These are phyloP conservation scores for Astrothelium subdiscretum DNA, from an alignment of 495 filamentous ascomycete genomes.

Conservation along the genomic window DNA sequence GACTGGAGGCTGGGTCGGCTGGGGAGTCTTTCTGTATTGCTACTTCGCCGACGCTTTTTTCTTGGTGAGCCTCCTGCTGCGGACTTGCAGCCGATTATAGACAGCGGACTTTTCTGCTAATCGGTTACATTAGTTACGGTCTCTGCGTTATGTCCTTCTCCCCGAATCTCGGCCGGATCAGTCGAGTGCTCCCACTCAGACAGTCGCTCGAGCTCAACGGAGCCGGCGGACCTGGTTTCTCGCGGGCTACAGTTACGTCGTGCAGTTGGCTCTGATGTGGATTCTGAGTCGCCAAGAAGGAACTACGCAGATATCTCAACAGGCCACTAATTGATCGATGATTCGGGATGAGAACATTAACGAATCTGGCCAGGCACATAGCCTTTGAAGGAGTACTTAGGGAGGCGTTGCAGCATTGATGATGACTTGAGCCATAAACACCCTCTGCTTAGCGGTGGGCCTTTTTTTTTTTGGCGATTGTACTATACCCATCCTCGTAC, in stretches of 20 bases:
- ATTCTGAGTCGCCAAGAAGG: constrained; percentile 53
- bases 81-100: neutral
- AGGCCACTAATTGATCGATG: neutral
- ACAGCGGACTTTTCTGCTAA: neutral
- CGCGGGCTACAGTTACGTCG: constrained; percentile 86
- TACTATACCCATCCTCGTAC: neutral
- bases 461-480: neutral
- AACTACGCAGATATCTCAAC: neutral
- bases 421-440: neutral
- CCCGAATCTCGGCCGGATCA: constrained; percentile 31
- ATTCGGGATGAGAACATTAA: neutral
- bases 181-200: constrained; percentile 56
- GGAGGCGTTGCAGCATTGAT: neutral
- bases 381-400: no score
- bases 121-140: constrained; percentile 56
- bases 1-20: constrained; percentile 76
- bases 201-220: constrained; percentile 69
- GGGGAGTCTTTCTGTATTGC: constrained; percentile 80
- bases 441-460: neutral
- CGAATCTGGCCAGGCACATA: neutral
- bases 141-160: constrained; percentile 87
- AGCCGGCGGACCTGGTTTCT: constrained; percentile 89
- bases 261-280: constrained; percentile 95
- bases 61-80: constrained; percentile 46
- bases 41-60: constrained; percentile 94